phyloP scores from a whole-genome alignment of 139 green algal species.

The Marvania coccoides region DNA sequence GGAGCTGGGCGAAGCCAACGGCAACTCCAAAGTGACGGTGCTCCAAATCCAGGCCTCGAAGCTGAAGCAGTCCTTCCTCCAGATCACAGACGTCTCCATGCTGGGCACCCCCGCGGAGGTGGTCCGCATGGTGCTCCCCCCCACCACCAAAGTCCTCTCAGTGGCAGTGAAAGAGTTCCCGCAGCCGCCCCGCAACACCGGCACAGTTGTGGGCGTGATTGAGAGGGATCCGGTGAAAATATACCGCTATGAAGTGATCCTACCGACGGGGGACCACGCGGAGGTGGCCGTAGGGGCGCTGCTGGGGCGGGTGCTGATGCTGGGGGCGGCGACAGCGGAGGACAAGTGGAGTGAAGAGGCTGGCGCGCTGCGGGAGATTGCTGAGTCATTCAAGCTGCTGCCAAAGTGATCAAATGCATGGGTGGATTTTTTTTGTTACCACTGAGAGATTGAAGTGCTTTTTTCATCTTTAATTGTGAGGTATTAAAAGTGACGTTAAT shows the following conservation, averaged over 20 bases:
- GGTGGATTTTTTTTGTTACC: neutral
- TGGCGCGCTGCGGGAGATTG: neutral
- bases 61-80: neutral
- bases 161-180: neutral
- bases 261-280: neutral
- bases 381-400: constrained; percentile 14
- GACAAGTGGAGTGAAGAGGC: neutral
- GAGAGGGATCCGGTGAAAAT: constrained; percentile 21
- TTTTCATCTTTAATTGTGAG: too few relatives aligned
- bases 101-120: constrained; percentile 15
- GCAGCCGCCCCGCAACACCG: constrained; percentile 17
- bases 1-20: constrained; percentile 7
- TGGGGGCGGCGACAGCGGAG: neutral
- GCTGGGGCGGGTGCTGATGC: constrained; percentile 16
- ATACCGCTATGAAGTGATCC: constrained; percentile 17
- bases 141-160: constrained; percentile 1
- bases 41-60: constrained; percentile 2
- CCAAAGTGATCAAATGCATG: neutral
- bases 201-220: constrained; percentile 19
- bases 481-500: too few relatives aligned
- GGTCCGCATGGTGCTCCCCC: constrained; percentile 20
- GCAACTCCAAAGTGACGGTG: constrained; percentile 13
- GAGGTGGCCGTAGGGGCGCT: constrained; percentile 9
- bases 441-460: neutral
- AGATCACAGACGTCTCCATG: constrained; percentile 27